These are phyloP conservation scores for Fusarium sterilihyphosum DNA, from an alignment of 2,329 filamentous ascomycete genomes.

Conservation along the genomic window DNA sequence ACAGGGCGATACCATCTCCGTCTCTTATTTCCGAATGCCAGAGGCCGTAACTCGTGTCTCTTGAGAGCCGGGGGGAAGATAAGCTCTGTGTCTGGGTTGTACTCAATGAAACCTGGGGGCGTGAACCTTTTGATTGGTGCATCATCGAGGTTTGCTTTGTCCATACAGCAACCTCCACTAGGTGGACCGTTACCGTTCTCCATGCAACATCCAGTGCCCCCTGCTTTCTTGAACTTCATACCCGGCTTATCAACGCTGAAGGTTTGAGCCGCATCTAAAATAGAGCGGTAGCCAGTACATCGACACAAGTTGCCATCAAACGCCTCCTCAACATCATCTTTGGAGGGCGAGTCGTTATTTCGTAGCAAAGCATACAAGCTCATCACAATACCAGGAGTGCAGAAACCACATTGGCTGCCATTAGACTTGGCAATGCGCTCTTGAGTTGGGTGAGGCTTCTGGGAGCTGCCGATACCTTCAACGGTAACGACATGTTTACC, in stretches of 20 bases:
- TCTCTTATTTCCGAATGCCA: slow-evolving; percentile 92
- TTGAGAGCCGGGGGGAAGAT: slow-evolving; percentile 91
- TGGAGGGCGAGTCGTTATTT: slow-evolving; percentile 80
- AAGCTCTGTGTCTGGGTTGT: slow-evolving; percentile 91
- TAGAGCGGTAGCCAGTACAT: slow-evolving; percentile 94
- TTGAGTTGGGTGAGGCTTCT: slow-evolving; percentile 87
- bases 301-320: slow-evolving; percentile 97
- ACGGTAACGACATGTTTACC: slow-evolving; percentile 99
- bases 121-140: slow-evolving; percentile 76
- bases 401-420: slow-evolving; percentile 94
- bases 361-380: slow-evolving; percentile 92
- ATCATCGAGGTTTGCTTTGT: slow-evolving; percentile 59
- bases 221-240: slow-evolving; percentile 55
- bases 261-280: slow-evolving; percentile 91
- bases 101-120: slow-evolving; percentile 91
- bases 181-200: slow-evolving; percentile 61
- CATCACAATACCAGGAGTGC: slow-evolving; percentile 98
- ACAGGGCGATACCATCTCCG: slow-evolving; percentile 95
- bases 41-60: slow-evolving; percentile 81
- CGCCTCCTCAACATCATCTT: slow-evolving; percentile 91
- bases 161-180: slow-evolving; percentile 74
- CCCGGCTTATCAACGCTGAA: slow-evolving; percentile 70
- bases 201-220: slow-evolving; percentile 75
- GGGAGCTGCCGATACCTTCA: slow-evolving; percentile 91
- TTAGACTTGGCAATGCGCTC: slow-evolving; percentile 91